Base-by-base conservation (phyloP, 495 filamentous ascomycete genomes). In the Penicillium waksmanii region DNA sequence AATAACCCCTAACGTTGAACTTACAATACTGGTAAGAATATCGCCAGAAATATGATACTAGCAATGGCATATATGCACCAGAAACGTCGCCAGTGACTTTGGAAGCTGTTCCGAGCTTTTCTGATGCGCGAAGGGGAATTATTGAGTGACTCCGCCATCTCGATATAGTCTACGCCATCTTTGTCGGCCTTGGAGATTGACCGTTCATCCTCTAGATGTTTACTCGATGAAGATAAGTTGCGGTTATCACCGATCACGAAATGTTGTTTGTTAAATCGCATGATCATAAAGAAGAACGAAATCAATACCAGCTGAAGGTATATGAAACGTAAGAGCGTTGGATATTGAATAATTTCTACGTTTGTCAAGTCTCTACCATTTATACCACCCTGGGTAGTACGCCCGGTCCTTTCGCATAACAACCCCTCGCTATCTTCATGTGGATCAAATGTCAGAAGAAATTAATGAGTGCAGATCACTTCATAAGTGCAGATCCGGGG, bases 11-110 rank as follows among this genome's bases (percentile, higher is more conserved):
- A 4, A 38, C 11, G 36, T n/a, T 38, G 7, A 19, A 19, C 77
- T 60, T 72, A 80, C 77, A 77, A 64, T 10, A 79, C 62, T 8
- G 78, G 77, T 18, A 80, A 33, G 36, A 79, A 65, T 15, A 79
- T 78, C 10, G 75, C 74, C n/a, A 76, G 61, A 47, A 80, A 70
- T 31, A 80, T 61, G 35, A 76, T 63, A 1, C 27, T 44, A 17
- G 61, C 77, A 23, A 79, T 64, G 0, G 77, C 44, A 62, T 79
- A 78, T 58, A 70, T 74, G 61, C 71, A 75, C 70, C 76, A 77
- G 58, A 78, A 80, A n/a, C 71, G 67, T 13, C 70, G 64, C 46
- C 66, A 73, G 46, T 80, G 77, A 7, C 36, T 59, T 31, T 48
- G 18, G 17, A 36, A 40, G 36, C 11, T n/a, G 2, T 31, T 5